phyloP scores from a whole-genome alignment of 2,329 filamentous ascomycete genomes.

The Emergomyces orientalis region DNA sequence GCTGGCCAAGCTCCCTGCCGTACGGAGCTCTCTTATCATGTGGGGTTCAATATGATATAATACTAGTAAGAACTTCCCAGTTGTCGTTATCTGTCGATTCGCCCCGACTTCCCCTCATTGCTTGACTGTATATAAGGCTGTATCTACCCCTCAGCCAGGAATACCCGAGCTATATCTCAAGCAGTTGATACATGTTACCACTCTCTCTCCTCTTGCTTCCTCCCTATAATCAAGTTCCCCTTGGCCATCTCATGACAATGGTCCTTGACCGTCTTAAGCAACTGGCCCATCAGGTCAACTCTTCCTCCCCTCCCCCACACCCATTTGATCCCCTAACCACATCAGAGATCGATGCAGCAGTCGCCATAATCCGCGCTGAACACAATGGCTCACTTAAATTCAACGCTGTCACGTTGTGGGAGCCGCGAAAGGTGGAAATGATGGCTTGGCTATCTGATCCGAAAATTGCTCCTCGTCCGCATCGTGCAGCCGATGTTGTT shows the following conservation, averaged over 20 bases:
- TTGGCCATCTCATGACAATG: conserved; percentile 31
- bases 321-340: conserved; percentile 69
- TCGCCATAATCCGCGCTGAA: conserved; percentile 58
- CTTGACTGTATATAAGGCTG: conserved; percentile 9
- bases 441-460: conserved; percentile 64
- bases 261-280: conserved; percentile 56
- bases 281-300: conserved; percentile 52
- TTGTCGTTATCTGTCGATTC: background rate
- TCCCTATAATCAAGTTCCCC: background rate
- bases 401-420: conserved; percentile 76
- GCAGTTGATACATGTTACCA: background rate
- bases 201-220: background rate
- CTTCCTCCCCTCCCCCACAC: conserved; percentile 48
- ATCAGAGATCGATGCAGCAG: conserved; percentile 63
- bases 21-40: background rate
- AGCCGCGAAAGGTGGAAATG: conserved; percentile 81
- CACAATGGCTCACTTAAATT: conserved; percentile 63
- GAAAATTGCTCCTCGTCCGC: conserved; percentile 51
- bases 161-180: background rate
- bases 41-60: background rate
- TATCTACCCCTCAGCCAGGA: background rate
- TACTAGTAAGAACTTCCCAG: background rate
- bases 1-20: background rate
- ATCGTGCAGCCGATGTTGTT: conserved; percentile 70
- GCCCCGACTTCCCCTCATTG: conserved; percentile 15